Evolutionary conservation across 2,329 filamentous ascomycete genomes (phyloP).

Genomic region (Diplocarpon mali): DNA sequence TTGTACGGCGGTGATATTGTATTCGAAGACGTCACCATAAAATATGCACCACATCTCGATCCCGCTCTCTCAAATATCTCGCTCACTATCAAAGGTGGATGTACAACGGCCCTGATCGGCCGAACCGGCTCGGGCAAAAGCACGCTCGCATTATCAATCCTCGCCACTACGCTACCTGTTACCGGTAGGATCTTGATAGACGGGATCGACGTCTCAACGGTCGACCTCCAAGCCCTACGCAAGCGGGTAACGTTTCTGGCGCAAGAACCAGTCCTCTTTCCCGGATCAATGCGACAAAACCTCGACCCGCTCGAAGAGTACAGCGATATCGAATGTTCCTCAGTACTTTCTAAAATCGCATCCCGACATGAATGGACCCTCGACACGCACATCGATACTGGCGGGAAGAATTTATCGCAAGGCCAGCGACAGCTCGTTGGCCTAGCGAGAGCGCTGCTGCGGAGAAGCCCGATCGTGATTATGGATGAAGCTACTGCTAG

Average conservation of each 20-base stretch:
- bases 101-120: constrained; percentile 69
- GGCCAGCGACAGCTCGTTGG: constrained; percentile 56
- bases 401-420: constrained; percentile 51
- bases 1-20: constrained; percentile 57
- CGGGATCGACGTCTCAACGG: constrained; percentile 45
- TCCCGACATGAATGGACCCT: constrained; percentile 44
- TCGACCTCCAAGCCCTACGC: constrained; percentile 48
- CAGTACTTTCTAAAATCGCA: constrained; percentile 43
- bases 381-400: constrained; percentile 44
- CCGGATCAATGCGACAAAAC: constrained; percentile 48
- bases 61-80: constrained; percentile 58
- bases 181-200: constrained; percentile 48
- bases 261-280: constrained; percentile 56
- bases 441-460: constrained; percentile 48
- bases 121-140: constrained; percentile 77
- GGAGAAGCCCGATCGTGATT: constrained; percentile 49
- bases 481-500: constrained; percentile 57
- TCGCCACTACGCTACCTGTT: constrained; percentile 44
- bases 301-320: constrained; percentile 50
- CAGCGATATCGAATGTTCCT: constrained; percentile 40
- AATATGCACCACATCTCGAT: constrained; percentile 68
- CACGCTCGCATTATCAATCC: constrained; percentile 53
- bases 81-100: constrained; percentile 66
- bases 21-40: constrained; percentile 68
- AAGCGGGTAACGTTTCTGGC: constrained; percentile 55